Conservation (phyloP, 2,329 filamentous ascomycete genomes). For the Escovopsis sp. region DNA sequence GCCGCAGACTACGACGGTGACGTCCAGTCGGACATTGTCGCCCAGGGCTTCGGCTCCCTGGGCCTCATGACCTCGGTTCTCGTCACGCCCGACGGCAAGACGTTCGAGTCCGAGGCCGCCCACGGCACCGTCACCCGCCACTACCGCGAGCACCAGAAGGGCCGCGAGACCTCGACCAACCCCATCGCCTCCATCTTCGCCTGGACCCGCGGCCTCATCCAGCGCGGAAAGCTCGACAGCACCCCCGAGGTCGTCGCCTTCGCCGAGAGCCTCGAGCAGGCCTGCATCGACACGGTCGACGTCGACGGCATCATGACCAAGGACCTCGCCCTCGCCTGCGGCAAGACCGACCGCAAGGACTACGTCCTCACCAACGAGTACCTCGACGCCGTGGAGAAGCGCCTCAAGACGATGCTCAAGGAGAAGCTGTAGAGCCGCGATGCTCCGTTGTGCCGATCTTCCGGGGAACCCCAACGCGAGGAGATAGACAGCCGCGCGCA, state of each 20-base stretch:
- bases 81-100: constrained; percentile 91
- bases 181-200: constrained; percentile 98
- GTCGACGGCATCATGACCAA: constrained; percentile 97
- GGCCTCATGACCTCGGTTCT: constrained; percentile 98
- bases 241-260: constrained; percentile 89
- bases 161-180: constrained; percentile 93
- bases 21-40: constrained; percentile 95
- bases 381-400: constrained; percentile 78
- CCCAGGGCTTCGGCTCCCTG: constrained; percentile 94
- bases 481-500: too few species aligned
- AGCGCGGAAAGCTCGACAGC: constrained; percentile 82
- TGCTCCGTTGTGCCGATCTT: too few species aligned
- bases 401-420: constrained; percentile 68
- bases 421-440: constrained; percentile 47
- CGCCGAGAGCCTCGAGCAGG: constrained; percentile 81
- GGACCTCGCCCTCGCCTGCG: constrained; percentile 89
- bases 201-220: constrained; percentile 88
- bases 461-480: too few species aligned
- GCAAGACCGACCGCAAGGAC: constrained; percentile 67
- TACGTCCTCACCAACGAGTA: constrained; percentile 92
- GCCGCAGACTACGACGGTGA: constrained; percentile 87
- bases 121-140: constrained; percentile 97
- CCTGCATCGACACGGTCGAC: constrained; percentile 89
- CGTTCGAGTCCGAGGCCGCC: constrained; percentile 93
- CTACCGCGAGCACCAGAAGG: constrained; percentile 98